Conservation (phyloP, 768 basidiomycete species). For the Leccinellum rugosiceps region DNA sequence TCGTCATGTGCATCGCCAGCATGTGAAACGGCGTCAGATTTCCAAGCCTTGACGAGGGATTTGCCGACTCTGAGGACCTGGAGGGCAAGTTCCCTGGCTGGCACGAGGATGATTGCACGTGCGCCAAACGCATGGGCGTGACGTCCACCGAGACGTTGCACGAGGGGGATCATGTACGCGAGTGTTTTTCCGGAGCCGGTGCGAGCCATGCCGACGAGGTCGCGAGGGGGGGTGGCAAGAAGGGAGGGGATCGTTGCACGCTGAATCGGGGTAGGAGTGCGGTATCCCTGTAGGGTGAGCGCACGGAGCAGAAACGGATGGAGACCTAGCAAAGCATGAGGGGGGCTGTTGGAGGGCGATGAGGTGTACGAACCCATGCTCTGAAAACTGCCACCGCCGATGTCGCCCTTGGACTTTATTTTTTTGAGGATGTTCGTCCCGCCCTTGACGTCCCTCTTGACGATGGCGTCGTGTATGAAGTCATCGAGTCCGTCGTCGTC, state of each 20-base stretch:
- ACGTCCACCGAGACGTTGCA: constrained; percentile 79
- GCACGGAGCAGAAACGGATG: constrained; percentile 81
- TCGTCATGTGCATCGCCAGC: constrained; percentile 64
- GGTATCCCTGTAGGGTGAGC: constrained; percentile 88
- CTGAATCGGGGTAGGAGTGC: constrained; percentile 95
- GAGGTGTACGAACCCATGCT: constrained; percentile 72
- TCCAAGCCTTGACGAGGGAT: constrained; percentile 83
- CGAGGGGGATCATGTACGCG: constrained; percentile 90
- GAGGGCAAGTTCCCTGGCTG: constrained; percentile 90
- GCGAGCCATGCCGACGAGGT: constrained; percentile 97
- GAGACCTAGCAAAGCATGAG: constrained; percentile 52
- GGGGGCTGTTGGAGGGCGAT: neutral
- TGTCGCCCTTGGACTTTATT: constrained; percentile 73
- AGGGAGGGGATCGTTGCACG: constrained; percentile 84
- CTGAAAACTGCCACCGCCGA: constrained; percentile 94
- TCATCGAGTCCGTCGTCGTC: constrained; percentile 48
- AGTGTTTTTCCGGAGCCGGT: constrained; percentile 98
- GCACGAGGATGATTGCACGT: constrained; percentile 84
- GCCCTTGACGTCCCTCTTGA: constrained; percentile 51
- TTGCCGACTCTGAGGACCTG: constrained; percentile 95
- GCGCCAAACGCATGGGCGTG: constrained; percentile 81
- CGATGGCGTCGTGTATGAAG: constrained; percentile 2
- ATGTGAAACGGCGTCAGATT: constrained; percentile 56
- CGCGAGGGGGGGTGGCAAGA: constrained; percentile 78
- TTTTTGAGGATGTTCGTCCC: constrained; percentile 78